Conservation (phyloP, 1,139 yeast genomes). For the Hanseniaspora sp. region DNA sequence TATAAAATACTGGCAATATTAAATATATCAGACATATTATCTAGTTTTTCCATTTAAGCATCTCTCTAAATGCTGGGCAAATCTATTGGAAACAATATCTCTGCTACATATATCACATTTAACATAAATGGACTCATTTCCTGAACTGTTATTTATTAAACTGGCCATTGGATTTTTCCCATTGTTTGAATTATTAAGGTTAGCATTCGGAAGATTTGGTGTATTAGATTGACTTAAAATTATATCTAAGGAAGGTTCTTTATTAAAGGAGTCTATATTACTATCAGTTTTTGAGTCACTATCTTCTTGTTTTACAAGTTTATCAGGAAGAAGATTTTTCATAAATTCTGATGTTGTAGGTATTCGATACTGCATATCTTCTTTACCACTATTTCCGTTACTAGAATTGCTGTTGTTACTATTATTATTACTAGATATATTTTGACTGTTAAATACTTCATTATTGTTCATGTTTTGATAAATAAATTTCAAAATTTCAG, state of each 20-base stretch:
- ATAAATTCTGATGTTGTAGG: slow-evolving; percentile 11
- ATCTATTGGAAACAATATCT: slow-evolving; percentile 79
- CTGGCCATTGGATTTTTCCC: slow-evolving; percentile 11
- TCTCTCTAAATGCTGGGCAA: slow-evolving; percentile 85
- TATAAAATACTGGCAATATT: too few relatives aligned
- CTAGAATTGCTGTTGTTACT: background rate
- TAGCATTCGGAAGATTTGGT: background rate
- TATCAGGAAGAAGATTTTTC: slow-evolving; percentile 9
- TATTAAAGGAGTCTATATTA: background rate
- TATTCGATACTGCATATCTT: slow-evolving; percentile 7
- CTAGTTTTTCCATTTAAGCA: slow-evolving; percentile 58
- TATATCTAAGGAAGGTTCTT: slow-evolving; percentile 9
- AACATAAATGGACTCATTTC: slow-evolving; percentile 39
- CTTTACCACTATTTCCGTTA: background rate
- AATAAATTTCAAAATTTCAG: slow-evolving; percentile 1
- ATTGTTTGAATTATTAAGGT: background rate
- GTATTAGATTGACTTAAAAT: slow-evolving; percentile 10
- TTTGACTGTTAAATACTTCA: slow-evolving; percentile 3
- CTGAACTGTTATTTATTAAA: background rate
- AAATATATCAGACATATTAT: too few relatives aligned
- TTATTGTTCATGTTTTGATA: background rate
- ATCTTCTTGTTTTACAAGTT: background rate
- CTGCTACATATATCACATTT: slow-evolving; percentile 72
- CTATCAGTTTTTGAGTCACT: background rate
- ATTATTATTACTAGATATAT: background rate